Percentiles rank a stretch among this genome's conserved stretches.
Conservation (phyloP, 2,329 filamentous ascomycete species). For the Penicillium verrucosum region DNA sequence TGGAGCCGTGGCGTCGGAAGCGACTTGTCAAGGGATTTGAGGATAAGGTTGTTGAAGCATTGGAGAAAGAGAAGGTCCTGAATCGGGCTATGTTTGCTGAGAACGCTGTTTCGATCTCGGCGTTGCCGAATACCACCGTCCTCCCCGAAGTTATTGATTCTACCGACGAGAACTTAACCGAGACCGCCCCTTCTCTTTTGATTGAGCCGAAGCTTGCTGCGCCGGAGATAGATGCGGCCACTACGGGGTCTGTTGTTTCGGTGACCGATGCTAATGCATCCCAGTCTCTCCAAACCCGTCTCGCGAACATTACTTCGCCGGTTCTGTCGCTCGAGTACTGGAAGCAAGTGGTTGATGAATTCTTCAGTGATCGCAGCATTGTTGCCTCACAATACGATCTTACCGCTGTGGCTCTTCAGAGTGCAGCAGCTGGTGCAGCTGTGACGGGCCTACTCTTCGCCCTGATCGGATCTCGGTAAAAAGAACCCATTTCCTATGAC, state of each 20-base stretch:
- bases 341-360: slow-evolving; percentile 52
- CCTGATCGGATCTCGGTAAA: slow-evolving; percentile 47
- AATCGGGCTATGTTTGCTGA: slow-evolving; percentile 16
- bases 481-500: slow-evolving; percentile 11
- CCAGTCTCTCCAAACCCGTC: slow-evolving; percentile 24
- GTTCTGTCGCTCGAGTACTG: slow-evolving; percentile 42
- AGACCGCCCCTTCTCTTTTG: slow-evolving; percentile 1
- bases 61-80: slow-evolving; percentile 64
- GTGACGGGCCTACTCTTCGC: slow-evolving; percentile 54
- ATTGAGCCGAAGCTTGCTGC: background rate
- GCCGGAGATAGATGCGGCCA: background rate
- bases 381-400: slow-evolving; percentile 66
- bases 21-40: slow-evolving; percentile 80
- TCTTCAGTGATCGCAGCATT: slow-evolving; percentile 64
- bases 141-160: slow-evolving; percentile 16
- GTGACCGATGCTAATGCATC: background rate
- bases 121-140: background rate
- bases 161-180: background rate
- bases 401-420: slow-evolving; percentile 66
- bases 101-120: slow-evolving; percentile 2
- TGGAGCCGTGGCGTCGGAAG: slow-evolving; percentile 86
- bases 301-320: slow-evolving; percentile 23
- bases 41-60: slow-evolving; percentile 66
- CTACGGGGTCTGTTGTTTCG: background rate
- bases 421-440: slow-evolving; percentile 63